Base-by-base conservation (phyloP, 108 stramenopile species). In the Fragilaria crotonensis region DNA sequence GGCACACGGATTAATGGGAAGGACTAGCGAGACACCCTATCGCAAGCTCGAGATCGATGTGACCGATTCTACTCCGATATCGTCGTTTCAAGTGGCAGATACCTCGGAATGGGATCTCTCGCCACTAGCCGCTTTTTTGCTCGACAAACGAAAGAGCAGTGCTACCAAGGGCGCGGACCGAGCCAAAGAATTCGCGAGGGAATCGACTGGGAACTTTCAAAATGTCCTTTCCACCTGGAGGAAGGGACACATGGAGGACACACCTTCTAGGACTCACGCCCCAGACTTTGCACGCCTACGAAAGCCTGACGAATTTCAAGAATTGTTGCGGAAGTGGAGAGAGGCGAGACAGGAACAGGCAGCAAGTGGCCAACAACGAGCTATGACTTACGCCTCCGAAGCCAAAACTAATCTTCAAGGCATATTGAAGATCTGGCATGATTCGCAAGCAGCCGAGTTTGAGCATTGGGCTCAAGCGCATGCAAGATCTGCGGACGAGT, bases 1-100 rank as follows among this genome's bases (percentile, higher is more conserved):
- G 20, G 30, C 25, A 41, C 36, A 60, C 17, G 59, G 59, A 5
- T 23, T 60, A 26, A 48, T 60, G 48, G 59, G 36, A 41, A 41
- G 36, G 36, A 41, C 7, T 11, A 41, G 14, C 14, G 14, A 41
- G 7, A 7, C 7, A 14, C 7, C 36, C 36, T 11, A 41, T 11
- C 7, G 36, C 7, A 7, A 41, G 11, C 11, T 14, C 7, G 14
- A 41, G 11, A 14, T 41, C 36, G 14, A 11, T 41, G 14, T 41
- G 7, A 14, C 7, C 14, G 11, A 41, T 11, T 41, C 36, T 41
- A 41, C 36, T 7, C 36, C 36, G 36, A 41, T 11, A 14, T 11
- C 36, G 7, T 7, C 14, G 7, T 14, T 11, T 41, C 36, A 41
- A 14, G 36, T 7, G 11, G 7, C 14, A 14, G 36, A 41, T 41